Conservation (phyloP, 169 alveolate genomes). For the Plasmodium inui region DNA sequence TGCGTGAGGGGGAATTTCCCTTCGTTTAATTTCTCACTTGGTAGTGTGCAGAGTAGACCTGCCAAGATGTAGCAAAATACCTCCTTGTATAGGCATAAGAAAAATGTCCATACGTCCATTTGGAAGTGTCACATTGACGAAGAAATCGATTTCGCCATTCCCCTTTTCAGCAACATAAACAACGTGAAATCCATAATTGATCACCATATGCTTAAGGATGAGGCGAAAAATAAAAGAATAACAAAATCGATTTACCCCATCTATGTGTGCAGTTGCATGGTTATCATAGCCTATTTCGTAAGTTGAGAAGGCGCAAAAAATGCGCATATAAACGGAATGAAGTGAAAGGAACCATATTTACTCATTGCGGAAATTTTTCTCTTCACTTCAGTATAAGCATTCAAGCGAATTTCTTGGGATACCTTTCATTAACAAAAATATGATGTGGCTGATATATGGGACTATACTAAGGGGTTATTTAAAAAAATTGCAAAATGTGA, state of each 20-base stretch:
- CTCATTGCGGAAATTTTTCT: background rate
- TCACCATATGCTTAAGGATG: conserved; percentile 63
- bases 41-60: background rate
- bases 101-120: background rate
- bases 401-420: conserved; percentile 59
- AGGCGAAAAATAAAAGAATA: conserved; percentile 23
- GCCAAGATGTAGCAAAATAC: background rate
- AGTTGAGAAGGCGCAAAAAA: conserved; percentile 9
- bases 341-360: background rate
- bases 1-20: background rate
- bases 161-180: conserved; percentile 36
- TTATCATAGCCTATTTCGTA: conserved; percentile 74
- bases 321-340: background rate
- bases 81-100: background rate
- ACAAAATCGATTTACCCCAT: conserved; percentile 73
- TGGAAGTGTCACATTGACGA: background rate
- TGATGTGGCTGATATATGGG: conserved; percentile 75
- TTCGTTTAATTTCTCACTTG: background rate
- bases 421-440: conserved; percentile 46
- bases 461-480: conserved; percentile 64
- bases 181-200: conserved; percentile 73
- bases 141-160: background rate
- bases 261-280: conserved; percentile 74
- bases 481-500: background rate
- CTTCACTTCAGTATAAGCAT: conserved; percentile 35